A percentile compares a stretch with the other conserved stretches of the same genome.
Conservation (phyloP, 495 filamentous ascomycete species). For the Hyaloscypha variabilis region DNA sequence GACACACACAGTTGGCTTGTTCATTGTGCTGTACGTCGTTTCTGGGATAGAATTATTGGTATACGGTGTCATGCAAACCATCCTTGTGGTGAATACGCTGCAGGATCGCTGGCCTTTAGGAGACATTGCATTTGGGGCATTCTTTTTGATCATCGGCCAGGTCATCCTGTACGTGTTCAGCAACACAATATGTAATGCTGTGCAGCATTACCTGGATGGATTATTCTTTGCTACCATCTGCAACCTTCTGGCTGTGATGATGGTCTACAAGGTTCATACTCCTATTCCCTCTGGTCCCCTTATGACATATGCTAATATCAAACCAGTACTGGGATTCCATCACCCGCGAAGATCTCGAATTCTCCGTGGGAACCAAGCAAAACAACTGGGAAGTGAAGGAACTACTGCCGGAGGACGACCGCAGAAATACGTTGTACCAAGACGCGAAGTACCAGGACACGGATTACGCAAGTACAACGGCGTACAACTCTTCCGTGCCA, state of each 20-base stretch:
- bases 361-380: slow-evolving; percentile 90
- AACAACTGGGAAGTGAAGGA: slow-evolving; percentile 99
- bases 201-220: slow-evolving; percentile 93
- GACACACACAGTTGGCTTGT: slow-evolving; percentile 83
- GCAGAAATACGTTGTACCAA: slow-evolving; percentile 68
- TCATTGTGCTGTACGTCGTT: slow-evolving; percentile 89
- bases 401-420: slow-evolving; percentile 84
- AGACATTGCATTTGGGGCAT: slow-evolving; percentile 87
- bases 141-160: slow-evolving; percentile 93
- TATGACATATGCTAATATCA: slow-evolving; percentile 8
- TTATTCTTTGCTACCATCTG: slow-evolving; percentile 93
- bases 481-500: slow-evolving; percentile 14
- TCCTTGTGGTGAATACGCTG: slow-evolving; percentile 87
- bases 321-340: slow-evolving; percentile 95
- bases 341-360: slow-evolving; percentile 97
- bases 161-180: slow-evolving; percentile 91
- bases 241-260: slow-evolving; percentile 97
- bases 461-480: slow-evolving; percentile 8
- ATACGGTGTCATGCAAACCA: slow-evolving; percentile 84
- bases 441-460: slow-evolving; percentile 28
- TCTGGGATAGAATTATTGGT: slow-evolving; percentile 84
- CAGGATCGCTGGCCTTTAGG: slow-evolving; percentile 96
- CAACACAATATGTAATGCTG: slow-evolving; percentile 78
- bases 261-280: slow-evolving; percentile 91
- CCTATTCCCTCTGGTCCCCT: neutral